These are phyloP conservation scores for Rhinocladiella mackenziei DNA, from an alignment of 2,329 filamentous ascomycete genomes.

Conservation along the genomic window DNA sequence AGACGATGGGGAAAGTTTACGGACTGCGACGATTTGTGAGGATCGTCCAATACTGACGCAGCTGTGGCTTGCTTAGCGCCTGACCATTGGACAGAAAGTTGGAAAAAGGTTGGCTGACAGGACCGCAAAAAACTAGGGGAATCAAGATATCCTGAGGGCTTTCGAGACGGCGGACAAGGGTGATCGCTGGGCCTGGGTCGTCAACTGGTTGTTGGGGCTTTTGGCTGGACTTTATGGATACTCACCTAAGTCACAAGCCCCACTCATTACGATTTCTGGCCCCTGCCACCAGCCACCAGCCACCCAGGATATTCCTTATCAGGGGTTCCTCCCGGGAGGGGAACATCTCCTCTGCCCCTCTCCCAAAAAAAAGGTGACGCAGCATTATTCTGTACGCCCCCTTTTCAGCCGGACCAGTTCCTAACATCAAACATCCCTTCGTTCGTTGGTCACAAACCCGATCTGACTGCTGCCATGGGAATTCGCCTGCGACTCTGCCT, in stretches of 20 bases:
- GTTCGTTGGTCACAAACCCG: too few relatives aligned
- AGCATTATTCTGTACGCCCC: neutral
- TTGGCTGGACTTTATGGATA: constrained; percentile 18
- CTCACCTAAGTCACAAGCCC: constrained; percentile 5
- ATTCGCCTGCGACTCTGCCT: neutral
- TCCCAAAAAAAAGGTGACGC: neutral
- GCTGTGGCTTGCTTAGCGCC: constrained; percentile 23
- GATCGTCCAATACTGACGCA: constrained; percentile 23
- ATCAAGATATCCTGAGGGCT: too few relatives aligned
- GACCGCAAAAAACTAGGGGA: constrained; percentile 7
- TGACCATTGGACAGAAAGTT: constrained; percentile 4
- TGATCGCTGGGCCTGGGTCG: neutral
- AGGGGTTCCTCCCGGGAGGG: neutral
- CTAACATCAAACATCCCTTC: too few relatives aligned
- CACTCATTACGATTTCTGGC: too few relatives aligned
- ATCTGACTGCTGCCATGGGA: too few relatives aligned
- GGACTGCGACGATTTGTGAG: constrained; percentile 1
- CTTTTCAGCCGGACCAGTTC: too few relatives aligned
- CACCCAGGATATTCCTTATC: neutral
- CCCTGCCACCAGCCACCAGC: constrained; percentile 1
- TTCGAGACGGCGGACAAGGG: neutral
- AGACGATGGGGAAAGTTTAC: neutral
- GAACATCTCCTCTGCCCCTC: too few relatives aligned
- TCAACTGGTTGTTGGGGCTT: constrained; percentile 15
- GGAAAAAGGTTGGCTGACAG: constrained; percentile 16